These are phyloP conservation scores for Zygosaccharomyces lentus DNA, from an alignment of 805 yeast species.

Conservation along the genomic window DNA sequence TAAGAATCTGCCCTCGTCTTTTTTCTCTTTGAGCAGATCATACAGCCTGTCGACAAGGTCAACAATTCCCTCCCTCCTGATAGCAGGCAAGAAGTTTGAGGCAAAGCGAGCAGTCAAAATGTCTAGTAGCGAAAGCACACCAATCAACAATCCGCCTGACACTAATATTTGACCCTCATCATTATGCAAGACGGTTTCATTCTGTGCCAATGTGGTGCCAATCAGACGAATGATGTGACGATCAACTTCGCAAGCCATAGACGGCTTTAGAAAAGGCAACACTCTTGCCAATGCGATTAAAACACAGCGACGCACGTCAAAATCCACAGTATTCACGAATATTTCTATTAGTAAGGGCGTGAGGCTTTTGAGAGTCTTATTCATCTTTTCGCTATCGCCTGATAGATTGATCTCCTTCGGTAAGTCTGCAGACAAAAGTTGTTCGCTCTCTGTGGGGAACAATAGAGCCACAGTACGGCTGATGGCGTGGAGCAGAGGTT, in stretches of 20 bases:
- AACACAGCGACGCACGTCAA: slow-evolving; percentile 53
- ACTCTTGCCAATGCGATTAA: slow-evolving; percentile 53
- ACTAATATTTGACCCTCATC: slow-evolving; percentile 8
- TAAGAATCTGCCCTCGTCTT: slow-evolving; percentile 18
- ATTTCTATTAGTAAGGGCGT: slow-evolving; percentile 55
- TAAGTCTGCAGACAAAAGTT: slow-evolving; percentile 27
- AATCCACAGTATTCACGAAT: slow-evolving; percentile 70
- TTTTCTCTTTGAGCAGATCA: slow-evolving; percentile 15
- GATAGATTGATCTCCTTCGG: slow-evolving; percentile 23
- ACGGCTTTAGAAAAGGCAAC: slow-evolving; percentile 38
- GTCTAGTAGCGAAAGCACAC: slow-evolving; percentile 48
- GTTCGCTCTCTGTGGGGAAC: slow-evolving; percentile 45
- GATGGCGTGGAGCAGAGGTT: slow-evolving; percentile 53
- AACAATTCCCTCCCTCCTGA: slow-evolving; percentile 63
- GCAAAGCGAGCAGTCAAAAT: slow-evolving; percentile 44
- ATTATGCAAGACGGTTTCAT: slow-evolving; percentile 34
- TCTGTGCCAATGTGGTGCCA: slow-evolving; percentile 60
- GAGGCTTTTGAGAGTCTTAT: slow-evolving; percentile 42
- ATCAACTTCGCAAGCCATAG: slow-evolving; percentile 34
- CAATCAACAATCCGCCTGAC: slow-evolving; percentile 38
- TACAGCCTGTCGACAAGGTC: slow-evolving; percentile 16
- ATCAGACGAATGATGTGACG: slow-evolving; percentile 44
- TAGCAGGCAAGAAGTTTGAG: slow-evolving; percentile 40
- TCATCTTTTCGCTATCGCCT: slow-evolving; percentile 25
- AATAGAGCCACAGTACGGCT: slow-evolving; percentile 53